Percentiles rank a stretch among this genome's conserved stretches.
These are phyloP conservation scores for Phytophthora colocasiae DNA, from an alignment of 352 stramenopile genomes.

Conservation along the genomic window DNA sequence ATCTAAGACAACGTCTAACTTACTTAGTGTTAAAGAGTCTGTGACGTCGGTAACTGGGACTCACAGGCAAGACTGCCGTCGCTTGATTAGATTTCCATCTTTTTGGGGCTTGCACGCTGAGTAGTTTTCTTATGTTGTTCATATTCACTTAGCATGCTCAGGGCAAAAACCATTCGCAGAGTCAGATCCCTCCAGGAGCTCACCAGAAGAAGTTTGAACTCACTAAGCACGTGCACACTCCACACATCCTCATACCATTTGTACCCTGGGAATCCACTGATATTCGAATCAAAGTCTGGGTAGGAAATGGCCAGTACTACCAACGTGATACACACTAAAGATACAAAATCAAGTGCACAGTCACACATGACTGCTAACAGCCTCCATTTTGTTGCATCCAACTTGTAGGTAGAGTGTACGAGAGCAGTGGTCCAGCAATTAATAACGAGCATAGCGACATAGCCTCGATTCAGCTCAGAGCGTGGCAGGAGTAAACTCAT, in stretches of 20 bases:
- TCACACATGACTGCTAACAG: too few species aligned
- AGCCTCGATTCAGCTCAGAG: too few species aligned
- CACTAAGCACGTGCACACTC: constrained; percentile 38
- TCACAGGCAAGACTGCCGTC: constrained; percentile 4
- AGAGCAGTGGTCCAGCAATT: too few species aligned
- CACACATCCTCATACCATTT: constrained; percentile 46
- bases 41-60: neutral
- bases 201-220: constrained; percentile 43
- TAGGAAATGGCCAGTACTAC: too few species aligned
- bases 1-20: constrained; percentile 5
- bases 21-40: constrained; percentile 1
- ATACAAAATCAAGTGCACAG: too few species aligned
- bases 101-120: constrained; percentile 6
- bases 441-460: too few species aligned
- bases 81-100: neutral
- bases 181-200: constrained; percentile 27
- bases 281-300: constrained; percentile 25
- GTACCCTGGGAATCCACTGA: constrained; percentile 4
- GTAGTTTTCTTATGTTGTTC: constrained; percentile 35
- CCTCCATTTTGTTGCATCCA: too few species aligned
- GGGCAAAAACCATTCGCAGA: constrained; percentile 21
- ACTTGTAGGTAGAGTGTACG: too few species aligned
- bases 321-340: too few species aligned
- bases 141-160: constrained; percentile 31
- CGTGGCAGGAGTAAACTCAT: constrained; percentile 17